Evolutionary conservation across 805 yeast species (phyloP).

Genomic region (Candida broadrunensis): DNA sequence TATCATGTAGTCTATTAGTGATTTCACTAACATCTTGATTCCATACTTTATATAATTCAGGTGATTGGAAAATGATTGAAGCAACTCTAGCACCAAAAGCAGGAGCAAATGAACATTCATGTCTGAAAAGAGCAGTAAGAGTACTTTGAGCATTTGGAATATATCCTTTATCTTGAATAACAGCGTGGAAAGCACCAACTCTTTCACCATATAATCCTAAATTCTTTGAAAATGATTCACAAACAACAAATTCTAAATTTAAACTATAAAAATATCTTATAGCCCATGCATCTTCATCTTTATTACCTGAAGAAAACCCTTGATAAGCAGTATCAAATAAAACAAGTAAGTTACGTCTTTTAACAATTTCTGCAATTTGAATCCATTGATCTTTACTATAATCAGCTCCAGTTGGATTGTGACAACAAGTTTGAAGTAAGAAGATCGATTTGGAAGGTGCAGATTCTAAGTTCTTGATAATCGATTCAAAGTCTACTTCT

Average conservation of each 20-base stretch:
- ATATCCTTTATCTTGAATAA: slow-evolving; percentile 14
- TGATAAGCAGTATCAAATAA: slow-evolving; percentile 42
- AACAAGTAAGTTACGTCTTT: slow-evolving; percentile 22
- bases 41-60: slow-evolving; percentile 28
- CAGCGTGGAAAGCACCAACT: slow-evolving; percentile 36
- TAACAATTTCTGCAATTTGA: slow-evolving; percentile 22
- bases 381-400: slow-evolving; percentile 35
- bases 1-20: slow-evolving; percentile 25
- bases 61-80: slow-evolving; percentile 22
- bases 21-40: slow-evolving; percentile 30
- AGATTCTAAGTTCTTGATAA: slow-evolving; percentile 20
- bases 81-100: slow-evolving; percentile 46
- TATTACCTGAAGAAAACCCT: slow-evolving; percentile 52
- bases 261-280: slow-evolving; percentile 29
- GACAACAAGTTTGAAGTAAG: slow-evolving; percentile 42
- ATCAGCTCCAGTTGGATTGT: slow-evolving; percentile 45
- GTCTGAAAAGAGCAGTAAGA: slow-evolving; percentile 32
- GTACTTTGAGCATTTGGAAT: slow-evolving; percentile 16
- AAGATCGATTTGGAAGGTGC: slow-evolving; percentile 33
- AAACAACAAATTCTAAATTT: slow-evolving; percentile 41
- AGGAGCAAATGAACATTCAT: slow-evolving; percentile 45
- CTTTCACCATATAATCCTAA: slow-evolving; percentile 42
- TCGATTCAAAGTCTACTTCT: slow-evolving; percentile 25
- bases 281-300: slow-evolving; percentile 50
- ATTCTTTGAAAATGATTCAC: slow-evolving; percentile 41